phyloP scores from a whole-genome alignment of 2,329 filamentous ascomycete genomes.

The Colletotrichum simmondsii region DNA sequence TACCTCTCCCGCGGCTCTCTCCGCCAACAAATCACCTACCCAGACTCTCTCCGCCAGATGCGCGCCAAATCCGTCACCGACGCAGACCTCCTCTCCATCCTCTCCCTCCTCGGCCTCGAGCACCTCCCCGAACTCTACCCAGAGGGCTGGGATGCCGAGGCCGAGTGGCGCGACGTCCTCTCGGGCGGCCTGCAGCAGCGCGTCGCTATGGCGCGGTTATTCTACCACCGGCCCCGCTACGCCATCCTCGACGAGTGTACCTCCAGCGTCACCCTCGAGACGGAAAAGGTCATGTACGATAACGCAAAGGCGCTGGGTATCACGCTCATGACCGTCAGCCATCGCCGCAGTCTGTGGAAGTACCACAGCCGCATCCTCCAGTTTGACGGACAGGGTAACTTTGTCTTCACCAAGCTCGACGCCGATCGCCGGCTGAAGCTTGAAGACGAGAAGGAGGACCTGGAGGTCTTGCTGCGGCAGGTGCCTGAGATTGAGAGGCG shows the following conservation, averaged over 20 bases:
- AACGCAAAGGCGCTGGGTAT: conserved; percentile 91
- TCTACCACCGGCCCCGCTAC: conserved; percentile 93
- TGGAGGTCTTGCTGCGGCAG: conserved; percentile 85
- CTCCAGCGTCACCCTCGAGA: conserved; percentile 92
- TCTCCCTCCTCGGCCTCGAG: conserved; percentile 84
- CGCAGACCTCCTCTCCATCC: conserved; percentile 79
- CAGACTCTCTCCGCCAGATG: conserved; percentile 89
- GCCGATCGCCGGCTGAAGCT: conserved; percentile 85
- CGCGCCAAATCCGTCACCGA: conserved; percentile 86
- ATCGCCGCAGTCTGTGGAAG: conserved; percentile 92
- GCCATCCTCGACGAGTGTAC: conserved; percentile 98
- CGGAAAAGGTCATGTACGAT: conserved; percentile 97
- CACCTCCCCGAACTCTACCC: conserved; percentile 82
- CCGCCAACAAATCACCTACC: conserved; percentile 97
- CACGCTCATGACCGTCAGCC: conserved; percentile 96
- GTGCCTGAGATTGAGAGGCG: conserved; percentile 90
- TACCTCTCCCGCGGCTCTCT: conserved; percentile 92
- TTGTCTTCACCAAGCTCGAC: conserved; percentile 89
- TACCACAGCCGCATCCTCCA: conserved; percentile 96
- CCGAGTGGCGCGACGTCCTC: conserved; percentile 95
- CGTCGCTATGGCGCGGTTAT: conserved; percentile 94
- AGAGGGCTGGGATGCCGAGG: conserved; percentile 89
- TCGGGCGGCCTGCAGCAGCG: conserved; percentile 94
- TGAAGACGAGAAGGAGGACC: conserved; percentile 96
- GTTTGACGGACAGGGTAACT: conserved; percentile 94